These are phyloP conservation scores for Orbilia javanica DNA, from an alignment of 2,329 filamentous ascomycete species.

Conservation along the genomic window DNA sequence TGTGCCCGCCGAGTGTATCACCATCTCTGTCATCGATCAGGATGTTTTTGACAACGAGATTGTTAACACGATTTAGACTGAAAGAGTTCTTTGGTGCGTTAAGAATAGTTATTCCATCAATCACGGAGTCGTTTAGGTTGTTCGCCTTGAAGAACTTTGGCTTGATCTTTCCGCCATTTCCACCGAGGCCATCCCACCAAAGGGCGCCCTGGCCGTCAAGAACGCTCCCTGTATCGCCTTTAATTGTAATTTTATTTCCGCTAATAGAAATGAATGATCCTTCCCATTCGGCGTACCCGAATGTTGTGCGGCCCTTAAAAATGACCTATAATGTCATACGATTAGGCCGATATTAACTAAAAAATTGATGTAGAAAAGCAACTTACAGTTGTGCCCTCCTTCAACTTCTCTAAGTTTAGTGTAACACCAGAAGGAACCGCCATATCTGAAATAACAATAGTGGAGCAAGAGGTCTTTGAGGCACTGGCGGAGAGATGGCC, in stretches of 20 bases:
- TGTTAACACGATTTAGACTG: conserved; percentile 67
- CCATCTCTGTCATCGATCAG: conserved; percentile 73
- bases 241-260: conserved; percentile 71
- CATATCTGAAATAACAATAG: conserved; percentile 70
- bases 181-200: conserved; percentile 74
- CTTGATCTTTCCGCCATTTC: conserved; percentile 74
- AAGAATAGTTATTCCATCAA: conserved; percentile 69
- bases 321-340: conserved; percentile 66
- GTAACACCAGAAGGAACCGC: conserved; percentile 72
- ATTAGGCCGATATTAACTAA: neutral
- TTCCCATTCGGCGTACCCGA: conserved; percentile 75
- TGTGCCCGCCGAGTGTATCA: conserved; percentile 65
- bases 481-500: conserved; percentile 65
- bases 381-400: conserved; percentile 68
- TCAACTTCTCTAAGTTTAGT: conserved; percentile 71
- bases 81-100: conserved; percentile 72
- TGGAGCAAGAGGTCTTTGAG: conserved; percentile 70
- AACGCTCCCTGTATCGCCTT: conserved; percentile 68
- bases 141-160: conserved; percentile 71
- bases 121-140: conserved; percentile 68
- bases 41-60: conserved; percentile 68
- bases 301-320: conserved; percentile 75
- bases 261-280: conserved; percentile 74
- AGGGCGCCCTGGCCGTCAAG: conserved; percentile 71
- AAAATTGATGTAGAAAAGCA: conserved; percentile 24